These are phyloP conservation scores for Thalia dealbata DNA, from an alignment of 176 grass and related monocot genomes.

Conservation along the genomic window DNA sequence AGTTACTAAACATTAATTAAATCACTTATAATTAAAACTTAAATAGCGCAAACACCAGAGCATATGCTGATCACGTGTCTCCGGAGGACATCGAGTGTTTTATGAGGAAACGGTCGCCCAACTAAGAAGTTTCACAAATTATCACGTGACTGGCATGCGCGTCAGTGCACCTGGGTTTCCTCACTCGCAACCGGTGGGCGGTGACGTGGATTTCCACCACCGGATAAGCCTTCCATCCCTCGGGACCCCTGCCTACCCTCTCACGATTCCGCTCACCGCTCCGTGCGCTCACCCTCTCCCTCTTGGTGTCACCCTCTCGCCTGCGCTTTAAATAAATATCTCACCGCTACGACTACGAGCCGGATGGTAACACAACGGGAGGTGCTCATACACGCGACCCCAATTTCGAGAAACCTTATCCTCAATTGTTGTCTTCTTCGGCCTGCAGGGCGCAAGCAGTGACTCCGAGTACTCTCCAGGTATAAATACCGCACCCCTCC, in stretches of 20 bases:
- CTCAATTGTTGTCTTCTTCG: not conserved
- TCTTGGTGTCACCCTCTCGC: no score
- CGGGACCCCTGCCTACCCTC: not conserved
- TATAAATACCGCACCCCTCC: not conserved
- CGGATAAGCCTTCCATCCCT: not conserved
- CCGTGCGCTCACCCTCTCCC: not conserved
- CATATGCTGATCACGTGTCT: no score
- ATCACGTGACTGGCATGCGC: no score
- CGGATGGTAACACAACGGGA: not conserved
- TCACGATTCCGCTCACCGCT: not conserved
- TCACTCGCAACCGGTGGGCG: not conserved
- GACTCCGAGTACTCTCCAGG: not conserved
- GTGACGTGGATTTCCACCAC: not conserved
- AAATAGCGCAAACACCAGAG: no score
- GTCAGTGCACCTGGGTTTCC: no score
- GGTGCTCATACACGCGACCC: not conserved
- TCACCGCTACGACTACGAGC: no score
- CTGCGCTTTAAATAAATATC: no score
- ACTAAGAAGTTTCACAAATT: no score
- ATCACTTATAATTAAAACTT: no score
- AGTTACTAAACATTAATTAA: no score
- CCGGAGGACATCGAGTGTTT: no score
- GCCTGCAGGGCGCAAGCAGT: not conserved
- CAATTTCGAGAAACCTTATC: not conserved
- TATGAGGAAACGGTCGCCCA: no score